phyloP scores from a whole-genome alignment of 2,329 filamentous ascomycete species.

The Sporothrix luriei region DNA sequence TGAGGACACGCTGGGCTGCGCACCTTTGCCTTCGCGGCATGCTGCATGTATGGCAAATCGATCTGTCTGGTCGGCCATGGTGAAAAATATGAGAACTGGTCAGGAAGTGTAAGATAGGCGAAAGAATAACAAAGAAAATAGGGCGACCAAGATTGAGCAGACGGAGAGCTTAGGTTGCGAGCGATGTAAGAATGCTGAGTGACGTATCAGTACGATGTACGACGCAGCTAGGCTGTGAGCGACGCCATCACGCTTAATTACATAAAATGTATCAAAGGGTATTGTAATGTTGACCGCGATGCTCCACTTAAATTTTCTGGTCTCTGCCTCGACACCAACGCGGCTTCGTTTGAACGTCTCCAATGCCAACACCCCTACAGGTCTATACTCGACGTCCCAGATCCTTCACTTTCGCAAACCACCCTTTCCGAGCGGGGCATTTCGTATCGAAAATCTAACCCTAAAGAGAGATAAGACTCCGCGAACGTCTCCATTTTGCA shows the following conservation, averaged over 20 bases:
- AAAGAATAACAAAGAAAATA: not conserved
- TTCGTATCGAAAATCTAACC: not conserved
- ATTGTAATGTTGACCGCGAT: not conserved
- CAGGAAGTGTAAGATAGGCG: not conserved
- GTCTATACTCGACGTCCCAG: not conserved
- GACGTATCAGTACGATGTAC: not conserved
- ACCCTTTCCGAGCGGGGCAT: not conserved
- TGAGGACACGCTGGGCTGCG: constrained; percentile 37
- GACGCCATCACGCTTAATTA: not conserved
- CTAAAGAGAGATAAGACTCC: not conserved
- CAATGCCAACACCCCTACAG: not conserved
- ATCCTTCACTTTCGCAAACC: not conserved
- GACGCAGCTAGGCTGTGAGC: not conserved
- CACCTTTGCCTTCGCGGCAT: constrained; percentile 81
- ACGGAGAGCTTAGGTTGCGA: not conserved
- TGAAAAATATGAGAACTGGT: not conserved
- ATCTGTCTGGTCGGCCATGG: constrained; percentile 32
- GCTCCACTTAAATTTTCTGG: constrained; percentile 21
- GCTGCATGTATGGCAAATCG: constrained; percentile 88
- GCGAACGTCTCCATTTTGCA: not conserved
- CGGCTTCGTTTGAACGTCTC: not conserved
- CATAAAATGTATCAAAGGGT: constrained; percentile 5
- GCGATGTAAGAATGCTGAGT: constrained; percentile 9
- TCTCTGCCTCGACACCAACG: not conserved
- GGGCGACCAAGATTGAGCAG: not conserved